Evolutionary conservation across 2,329 filamentous ascomycete species (phyloP).

Genomic region (Phaeosphaeria sp.): DNA sequence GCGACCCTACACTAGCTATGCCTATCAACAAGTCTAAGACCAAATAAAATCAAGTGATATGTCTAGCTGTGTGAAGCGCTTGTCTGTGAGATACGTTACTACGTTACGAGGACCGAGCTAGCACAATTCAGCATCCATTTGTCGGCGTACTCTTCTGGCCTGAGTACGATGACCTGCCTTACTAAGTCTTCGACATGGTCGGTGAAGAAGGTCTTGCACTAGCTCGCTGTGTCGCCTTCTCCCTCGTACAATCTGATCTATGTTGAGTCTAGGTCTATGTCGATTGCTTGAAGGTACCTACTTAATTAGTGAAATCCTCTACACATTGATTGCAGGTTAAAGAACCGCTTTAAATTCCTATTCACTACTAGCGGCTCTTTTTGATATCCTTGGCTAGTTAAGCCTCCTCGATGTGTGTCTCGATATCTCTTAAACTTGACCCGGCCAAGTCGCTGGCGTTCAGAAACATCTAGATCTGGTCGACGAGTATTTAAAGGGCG

Average conservation of each 20-base stretch:
- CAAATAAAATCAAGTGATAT: background rate
- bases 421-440: background rate
- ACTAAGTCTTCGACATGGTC: background rate
- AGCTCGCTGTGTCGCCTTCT: background rate
- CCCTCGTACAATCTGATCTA: background rate
- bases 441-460: background rate
- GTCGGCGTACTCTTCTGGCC: background rate
- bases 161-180: background rate
- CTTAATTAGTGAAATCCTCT: background rate
- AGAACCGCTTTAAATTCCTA: background rate
- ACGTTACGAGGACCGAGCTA: background rate
- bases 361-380: background rate
- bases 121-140: conserved; percentile 1
- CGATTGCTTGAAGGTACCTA: background rate
- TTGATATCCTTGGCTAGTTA: background rate
- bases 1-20: background rate
- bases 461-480: background rate
- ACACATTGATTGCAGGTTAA: background rate
- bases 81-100: background rate
- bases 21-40: background rate
- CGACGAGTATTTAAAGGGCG: background rate
- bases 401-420: background rate
- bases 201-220: background rate
- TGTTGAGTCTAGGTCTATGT: background rate
- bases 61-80: background rate